These are phyloP conservation scores for Cryptomeria japonica DNA, from an alignment of 75 land plant genomes.

Conservation along the genomic window DNA sequence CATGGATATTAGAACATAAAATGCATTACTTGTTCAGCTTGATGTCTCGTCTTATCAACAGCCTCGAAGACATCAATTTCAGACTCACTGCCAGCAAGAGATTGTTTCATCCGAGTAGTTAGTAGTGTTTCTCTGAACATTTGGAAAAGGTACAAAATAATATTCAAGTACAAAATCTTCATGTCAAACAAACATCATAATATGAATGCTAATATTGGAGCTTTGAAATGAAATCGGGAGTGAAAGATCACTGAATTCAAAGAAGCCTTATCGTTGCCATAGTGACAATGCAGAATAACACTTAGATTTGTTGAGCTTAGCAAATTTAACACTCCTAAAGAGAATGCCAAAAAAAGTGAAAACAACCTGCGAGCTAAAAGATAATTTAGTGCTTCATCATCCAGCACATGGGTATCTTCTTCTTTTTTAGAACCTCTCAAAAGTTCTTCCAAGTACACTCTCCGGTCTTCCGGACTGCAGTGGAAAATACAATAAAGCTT, in stretches of 20 bases:
- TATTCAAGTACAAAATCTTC: not conserved
- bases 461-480: conserved; percentile 96
- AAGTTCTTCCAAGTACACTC: conserved; percentile 93
- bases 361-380: conserved; percentile 87
- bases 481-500: not conserved
- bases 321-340: not conserved
- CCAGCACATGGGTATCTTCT: conserved; percentile 81
- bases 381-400: conserved; percentile 96
- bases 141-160: not conserved
- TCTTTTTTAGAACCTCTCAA: conserved; percentile 94
- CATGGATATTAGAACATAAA: not conserved
- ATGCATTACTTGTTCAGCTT: conserved; percentile 69
- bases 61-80: conserved; percentile 97
- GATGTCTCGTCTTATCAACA: conserved; percentile 72
- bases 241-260: not conserved
- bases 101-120: conserved; percentile 3
- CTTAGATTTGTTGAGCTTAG: not conserved
- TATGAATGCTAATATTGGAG: not conserved
- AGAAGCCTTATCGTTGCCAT: not conserved
- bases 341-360: not conserved
- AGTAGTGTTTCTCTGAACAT: not conserved
- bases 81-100: conserved; percentile 57
- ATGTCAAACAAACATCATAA: not conserved
- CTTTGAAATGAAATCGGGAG: not conserved
- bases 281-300: not conserved